Percentiles rank a stretch among this genome's conserved stretches.
Evolutionary conservation across 352 stramenopile species (phyloP).

Genomic region (Phytophthora pini): DNA sequence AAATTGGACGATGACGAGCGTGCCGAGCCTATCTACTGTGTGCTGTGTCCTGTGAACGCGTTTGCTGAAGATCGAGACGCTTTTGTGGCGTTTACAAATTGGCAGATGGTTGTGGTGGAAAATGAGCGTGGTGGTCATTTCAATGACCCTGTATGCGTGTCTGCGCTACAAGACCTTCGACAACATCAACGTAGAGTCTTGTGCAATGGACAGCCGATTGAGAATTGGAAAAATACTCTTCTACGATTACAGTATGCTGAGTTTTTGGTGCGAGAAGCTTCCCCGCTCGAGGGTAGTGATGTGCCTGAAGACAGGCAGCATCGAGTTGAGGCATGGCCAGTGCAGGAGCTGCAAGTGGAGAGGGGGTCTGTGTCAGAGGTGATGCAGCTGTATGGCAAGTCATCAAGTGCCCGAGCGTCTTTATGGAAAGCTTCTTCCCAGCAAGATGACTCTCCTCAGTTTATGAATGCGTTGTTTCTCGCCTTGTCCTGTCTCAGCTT

Average conservation of each 20-base stretch:
- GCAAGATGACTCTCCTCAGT: conserved; percentile 30
- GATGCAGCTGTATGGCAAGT: conserved; percentile 58
- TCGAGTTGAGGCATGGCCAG: conserved; percentile 35
- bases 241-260: conserved; percentile 52
- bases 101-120: conserved; percentile 82
- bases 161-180: conserved; percentile 49
- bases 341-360: conserved; percentile 44
- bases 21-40: conserved; percentile 59
- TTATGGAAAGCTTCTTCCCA: conserved; percentile 53
- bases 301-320: conserved; percentile 16
- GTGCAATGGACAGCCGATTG: conserved; percentile 66
- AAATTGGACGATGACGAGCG: conserved; percentile 62
- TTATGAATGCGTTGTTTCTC: conserved; percentile 54
- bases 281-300: conserved; percentile 2
- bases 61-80: conserved; percentile 61
- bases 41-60: conserved; percentile 60
- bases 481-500: conserved; percentile 69
- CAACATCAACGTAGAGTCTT: conserved; percentile 64
- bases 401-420: conserved; percentile 43
- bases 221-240: conserved; percentile 58
- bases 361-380: conserved; percentile 49
- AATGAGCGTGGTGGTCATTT: conserved; percentile 63
- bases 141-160: conserved; percentile 47
- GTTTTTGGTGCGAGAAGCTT: conserved; percentile 54
- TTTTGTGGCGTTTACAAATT: conserved; percentile 56